These are phyloP conservation scores for Rosa multiflora DNA, from an alignment of 306 rosid genomes.

Conservation along the genomic window DNA sequence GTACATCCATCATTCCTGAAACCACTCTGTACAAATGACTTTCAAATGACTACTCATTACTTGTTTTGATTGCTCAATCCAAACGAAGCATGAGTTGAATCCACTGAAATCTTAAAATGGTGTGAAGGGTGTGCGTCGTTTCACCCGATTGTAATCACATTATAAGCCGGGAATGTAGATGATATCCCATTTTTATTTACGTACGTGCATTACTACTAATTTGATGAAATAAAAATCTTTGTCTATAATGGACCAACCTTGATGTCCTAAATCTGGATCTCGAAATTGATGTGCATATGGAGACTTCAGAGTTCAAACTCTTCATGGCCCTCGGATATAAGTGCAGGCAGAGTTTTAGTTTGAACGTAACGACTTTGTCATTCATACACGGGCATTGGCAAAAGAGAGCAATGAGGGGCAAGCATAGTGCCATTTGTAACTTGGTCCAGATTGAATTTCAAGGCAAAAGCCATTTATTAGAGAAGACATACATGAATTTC, in stretches of 20 bases:
- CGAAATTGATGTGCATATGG: background rate
- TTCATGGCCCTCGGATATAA: background rate
- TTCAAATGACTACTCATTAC: background rate
- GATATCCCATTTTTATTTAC: background rate
- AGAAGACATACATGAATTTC: background rate
- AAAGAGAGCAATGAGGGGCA: background rate
- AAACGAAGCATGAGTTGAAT: background rate
- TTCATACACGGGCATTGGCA: background rate
- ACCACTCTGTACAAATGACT: background rate
- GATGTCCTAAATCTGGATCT: slow-evolving; percentile 4
- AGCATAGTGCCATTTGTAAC: background rate
- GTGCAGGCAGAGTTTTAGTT: slow-evolving; percentile 7
- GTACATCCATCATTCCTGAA: background rate
- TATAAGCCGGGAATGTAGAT: background rate
- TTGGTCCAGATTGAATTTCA: background rate
- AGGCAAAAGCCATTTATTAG: background rate
- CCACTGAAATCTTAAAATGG: background rate
- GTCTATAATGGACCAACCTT: background rate
- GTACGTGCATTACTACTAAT: background rate
- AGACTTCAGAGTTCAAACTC: background rate
- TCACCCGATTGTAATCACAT: background rate
- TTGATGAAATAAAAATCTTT: background rate
- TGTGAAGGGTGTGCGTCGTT: background rate
- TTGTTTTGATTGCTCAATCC: background rate
- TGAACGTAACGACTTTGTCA: background rate